Base-by-base conservation (phyloP, 1,284 basidiomycete species). In the Butyriboletus appendiculatus region DNA sequence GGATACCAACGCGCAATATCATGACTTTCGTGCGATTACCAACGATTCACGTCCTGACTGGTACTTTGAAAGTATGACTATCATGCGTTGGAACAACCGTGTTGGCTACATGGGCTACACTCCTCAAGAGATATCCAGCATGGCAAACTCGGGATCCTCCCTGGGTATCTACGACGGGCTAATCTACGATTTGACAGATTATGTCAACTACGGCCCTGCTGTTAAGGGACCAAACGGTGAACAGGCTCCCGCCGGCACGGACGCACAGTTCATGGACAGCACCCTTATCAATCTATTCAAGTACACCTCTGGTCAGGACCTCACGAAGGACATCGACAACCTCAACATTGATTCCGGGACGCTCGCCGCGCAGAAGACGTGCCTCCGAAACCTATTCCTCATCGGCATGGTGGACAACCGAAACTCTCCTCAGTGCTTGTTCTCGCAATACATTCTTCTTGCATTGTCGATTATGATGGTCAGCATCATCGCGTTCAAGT, bases 31-130 rank as follows among this genome's bases (percentile, higher is more conserved):
- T 30, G 28, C 28, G 28, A 30, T 30, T 30, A 30, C 11, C 28
- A 30, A 30, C 4, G 28, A 30, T 30, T 30, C 28, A 12, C 28
- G 28, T 12, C 28, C 28, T 11, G 28, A 30, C 28, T 30, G 28
- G 28, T 30, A 30, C 28, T 30, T 30, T 12, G 28, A 30, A 11
- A 30, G 28, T 30, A 30, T 30, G 94, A 86, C 89, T 6, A 75
- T 82, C 63, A 88, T 99, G 85, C 90, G 95, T 6, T 96, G 89
- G 78, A 90, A 86, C 55, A 88, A 86, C 64, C 88, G 95, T 48
- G 82, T 88, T 45, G 96, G 96, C 0, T 98, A 96, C 72, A 73
- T 97, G 62, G 97, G 95, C 1, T 92, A 86, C 69, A 94, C 92
- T 0, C 84, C 86, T 22, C 86, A 86, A 64, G 87, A 90, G 58